Evolutionary conservation across 805 yeast species (phyloP).

Genomic region (Myxozyma monticola): DNA sequence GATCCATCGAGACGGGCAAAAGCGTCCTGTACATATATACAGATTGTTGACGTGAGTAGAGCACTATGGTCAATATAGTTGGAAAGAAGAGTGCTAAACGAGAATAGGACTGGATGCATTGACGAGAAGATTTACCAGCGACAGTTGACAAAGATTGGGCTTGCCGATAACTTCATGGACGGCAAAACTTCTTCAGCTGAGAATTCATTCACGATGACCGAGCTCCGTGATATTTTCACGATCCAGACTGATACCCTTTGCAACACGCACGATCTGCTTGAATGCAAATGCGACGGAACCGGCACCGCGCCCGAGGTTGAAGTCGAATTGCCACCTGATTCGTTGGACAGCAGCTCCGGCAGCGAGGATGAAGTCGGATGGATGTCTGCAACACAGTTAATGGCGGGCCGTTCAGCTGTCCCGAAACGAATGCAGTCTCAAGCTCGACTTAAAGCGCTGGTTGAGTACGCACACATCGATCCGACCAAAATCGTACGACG

Average conservation of each 20-base stretch:
- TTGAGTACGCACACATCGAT: slow-evolving; percentile 63
- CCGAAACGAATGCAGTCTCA: slow-evolving; percentile 40
- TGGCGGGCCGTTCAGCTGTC: slow-evolving; percentile 26
- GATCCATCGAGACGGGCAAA: slow-evolving; percentile 92
- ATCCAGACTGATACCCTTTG: slow-evolving; percentile 51
- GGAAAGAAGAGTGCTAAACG: background rate
- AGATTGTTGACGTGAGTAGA: slow-evolving; percentile 61
- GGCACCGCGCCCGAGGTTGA: slow-evolving; percentile 27
- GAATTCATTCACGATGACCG: slow-evolving; percentile 64
- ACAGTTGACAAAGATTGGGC: slow-evolving; percentile 77
- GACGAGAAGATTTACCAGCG: slow-evolving; percentile 94
- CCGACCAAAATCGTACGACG: slow-evolving; percentile 41
- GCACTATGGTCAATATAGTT: background rate
- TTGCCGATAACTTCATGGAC: slow-evolving; percentile 71
- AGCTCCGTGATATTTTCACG: slow-evolving; percentile 71
- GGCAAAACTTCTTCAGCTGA: slow-evolving; percentile 40
- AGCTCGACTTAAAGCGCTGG: slow-evolving; percentile 58
- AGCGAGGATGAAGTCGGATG: slow-evolving; percentile 46
- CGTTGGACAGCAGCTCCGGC: slow-evolving; percentile 25
- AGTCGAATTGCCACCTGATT: too few species aligned
- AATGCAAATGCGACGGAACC: slow-evolving; percentile 48
- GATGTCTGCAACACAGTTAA: slow-evolving; percentile 58
- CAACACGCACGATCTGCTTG: slow-evolving; percentile 76
- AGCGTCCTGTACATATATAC: slow-evolving; percentile 72
- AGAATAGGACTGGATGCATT: slow-evolving; percentile 65